phyloP scores from a whole-genome alignment of 75 land plant genomes.

The Gnetum montanum region DNA sequence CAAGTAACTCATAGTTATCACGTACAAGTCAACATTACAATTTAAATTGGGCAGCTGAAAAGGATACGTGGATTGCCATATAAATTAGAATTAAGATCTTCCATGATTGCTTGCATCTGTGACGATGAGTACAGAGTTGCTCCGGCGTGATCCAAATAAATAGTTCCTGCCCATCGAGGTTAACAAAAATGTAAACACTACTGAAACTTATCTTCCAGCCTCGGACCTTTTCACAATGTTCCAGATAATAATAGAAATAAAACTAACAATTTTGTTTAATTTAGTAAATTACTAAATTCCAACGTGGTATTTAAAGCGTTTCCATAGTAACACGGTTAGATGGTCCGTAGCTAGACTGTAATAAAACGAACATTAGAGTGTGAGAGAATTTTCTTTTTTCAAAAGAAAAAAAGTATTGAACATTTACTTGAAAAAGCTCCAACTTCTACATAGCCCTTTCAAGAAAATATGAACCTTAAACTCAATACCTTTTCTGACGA shows the following conservation, averaged over 20 bases:
- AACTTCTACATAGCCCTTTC: neutral
- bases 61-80: conserved; percentile 99
- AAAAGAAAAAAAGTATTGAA: neutral
- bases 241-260: neutral
- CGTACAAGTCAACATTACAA: too few species aligned
- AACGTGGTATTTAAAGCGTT: neutral
- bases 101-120: conserved; percentile 58
- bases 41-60: too few species aligned
- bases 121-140: conserved; percentile 74
- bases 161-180: conserved; percentile 22
- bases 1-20: too few species aligned
- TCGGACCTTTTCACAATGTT: neutral
- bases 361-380: neutral
- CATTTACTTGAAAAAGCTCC: neutral
- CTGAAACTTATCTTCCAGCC: neutral
- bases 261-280: neutral
- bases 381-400: neutral
- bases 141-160: conserved; percentile 94
- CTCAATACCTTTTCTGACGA: neutral
- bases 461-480: neutral
- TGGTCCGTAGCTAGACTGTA: too few species aligned
- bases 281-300: neutral
- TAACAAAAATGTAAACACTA: neutral
- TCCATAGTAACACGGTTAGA: neutral
- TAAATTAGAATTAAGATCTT: conserved; percentile 48